These are phyloP conservation scores for Pseudomonodictys pantanalensis DNA, from an alignment of 495 filamentous ascomycete species.

Conservation along the genomic window DNA sequence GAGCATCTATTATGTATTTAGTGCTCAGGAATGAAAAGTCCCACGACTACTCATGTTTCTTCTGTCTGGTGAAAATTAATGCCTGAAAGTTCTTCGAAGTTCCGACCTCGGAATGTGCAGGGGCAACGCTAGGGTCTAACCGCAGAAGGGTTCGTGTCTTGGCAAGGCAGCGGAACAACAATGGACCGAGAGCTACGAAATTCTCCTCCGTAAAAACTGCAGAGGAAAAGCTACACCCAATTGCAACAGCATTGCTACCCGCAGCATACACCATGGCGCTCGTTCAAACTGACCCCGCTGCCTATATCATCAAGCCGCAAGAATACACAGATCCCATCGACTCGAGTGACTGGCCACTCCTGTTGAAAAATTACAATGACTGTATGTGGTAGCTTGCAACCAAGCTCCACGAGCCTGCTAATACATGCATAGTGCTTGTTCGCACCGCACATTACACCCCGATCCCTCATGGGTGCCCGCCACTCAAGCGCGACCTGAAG, in stretches of 20 bases:
- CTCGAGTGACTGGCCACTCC: slow-evolving; percentile 79
- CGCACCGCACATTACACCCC: slow-evolving; percentile 91
- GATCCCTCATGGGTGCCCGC: slow-evolving; percentile 81
- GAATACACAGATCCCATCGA: slow-evolving; percentile 65
- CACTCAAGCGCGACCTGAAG: slow-evolving; percentile 87
- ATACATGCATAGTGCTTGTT: slow-evolving; percentile 61
- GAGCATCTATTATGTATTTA: no score
- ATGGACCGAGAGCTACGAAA: slow-evolving; percentile 3
- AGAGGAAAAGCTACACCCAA: not conserved
- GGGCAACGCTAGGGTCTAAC: no score
- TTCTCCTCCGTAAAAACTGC: not conserved
- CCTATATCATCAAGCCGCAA: slow-evolving; percentile 87
- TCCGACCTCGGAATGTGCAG: no score
- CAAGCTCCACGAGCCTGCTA: slow-evolving; percentile 6
- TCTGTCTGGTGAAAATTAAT: no score
- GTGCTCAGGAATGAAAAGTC: no score
- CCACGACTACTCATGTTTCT: no score
- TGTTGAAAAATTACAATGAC: slow-evolving; percentile 89
- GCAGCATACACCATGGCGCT: slow-evolving; percentile 52
- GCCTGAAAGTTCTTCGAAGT: no score
- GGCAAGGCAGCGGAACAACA: not conserved
- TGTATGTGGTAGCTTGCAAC: slow-evolving; percentile 48
- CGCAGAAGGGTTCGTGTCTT: no score
- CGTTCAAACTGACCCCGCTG: slow-evolving; percentile 59
- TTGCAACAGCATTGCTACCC: not conserved